phyloP scores from a whole-genome alignment of 805 yeast species.

The Kodamaea jinghongensis region DNA sequence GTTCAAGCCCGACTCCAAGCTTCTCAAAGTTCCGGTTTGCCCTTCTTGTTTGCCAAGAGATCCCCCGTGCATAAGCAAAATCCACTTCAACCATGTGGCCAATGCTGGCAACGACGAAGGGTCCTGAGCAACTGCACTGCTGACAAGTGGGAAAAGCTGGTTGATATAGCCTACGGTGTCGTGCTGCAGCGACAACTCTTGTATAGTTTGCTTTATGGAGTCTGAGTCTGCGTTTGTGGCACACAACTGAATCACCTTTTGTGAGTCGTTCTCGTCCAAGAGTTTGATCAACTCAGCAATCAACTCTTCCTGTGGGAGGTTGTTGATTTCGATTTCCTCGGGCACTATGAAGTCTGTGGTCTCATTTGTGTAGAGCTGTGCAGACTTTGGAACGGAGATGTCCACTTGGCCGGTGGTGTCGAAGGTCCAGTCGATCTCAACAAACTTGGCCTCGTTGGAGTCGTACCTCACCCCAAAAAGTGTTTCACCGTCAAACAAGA shows the following conservation, averaged over 20 bases:
- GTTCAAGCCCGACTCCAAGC: constrained; percentile 55
- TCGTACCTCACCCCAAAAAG: constrained; percentile 42
- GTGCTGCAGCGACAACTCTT: constrained; percentile 32
- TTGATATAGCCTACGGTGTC: constrained; percentile 28
- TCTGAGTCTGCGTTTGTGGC: constrained; percentile 27
- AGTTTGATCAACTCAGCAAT: constrained; percentile 14
- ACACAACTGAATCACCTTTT: constrained; percentile 25
- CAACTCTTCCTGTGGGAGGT: constrained; percentile 23
- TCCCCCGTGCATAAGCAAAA: constrained; percentile 68
- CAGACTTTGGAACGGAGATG: not conserved
- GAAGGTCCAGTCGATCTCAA: constrained; percentile 14
- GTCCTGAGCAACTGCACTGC: constrained; percentile 25
- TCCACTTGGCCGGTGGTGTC: constrained; percentile 11
- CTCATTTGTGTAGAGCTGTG: not conserved
- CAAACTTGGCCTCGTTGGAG: constrained; percentile 27
- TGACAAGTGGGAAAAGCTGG: constrained; percentile 27
- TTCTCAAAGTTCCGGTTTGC: constrained; percentile 52
- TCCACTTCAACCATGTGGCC: constrained; percentile 77
- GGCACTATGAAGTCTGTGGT: constrained; percentile 6
- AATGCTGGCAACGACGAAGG: constrained; percentile 27
- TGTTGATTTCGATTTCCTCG: constrained; percentile 22
- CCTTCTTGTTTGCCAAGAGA: constrained; percentile 52
- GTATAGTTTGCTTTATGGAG: constrained; percentile 29
- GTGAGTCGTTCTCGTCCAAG: constrained; percentile 12
- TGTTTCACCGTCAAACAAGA: constrained; percentile 30